Evolutionary conservation across 176 grass and related monocot genomes (phyloP).

Genomic region (Avena insularis): DNA sequence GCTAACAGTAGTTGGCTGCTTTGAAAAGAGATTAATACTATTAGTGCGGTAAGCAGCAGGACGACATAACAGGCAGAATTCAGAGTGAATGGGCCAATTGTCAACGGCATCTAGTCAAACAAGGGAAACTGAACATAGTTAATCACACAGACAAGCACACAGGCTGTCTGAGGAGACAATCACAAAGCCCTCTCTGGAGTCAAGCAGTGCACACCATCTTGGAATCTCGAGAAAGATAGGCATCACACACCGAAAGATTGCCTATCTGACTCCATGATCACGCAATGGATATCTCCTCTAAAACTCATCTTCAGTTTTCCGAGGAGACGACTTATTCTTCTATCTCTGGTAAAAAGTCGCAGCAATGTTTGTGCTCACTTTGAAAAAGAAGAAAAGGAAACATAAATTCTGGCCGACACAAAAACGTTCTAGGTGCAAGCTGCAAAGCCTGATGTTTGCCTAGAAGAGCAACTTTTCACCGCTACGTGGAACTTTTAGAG

Average conservation of each 20-base stretch:
- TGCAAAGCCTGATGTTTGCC: too few relatives aligned
- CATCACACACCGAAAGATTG: neutral
- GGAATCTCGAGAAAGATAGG: constrained; percentile 53
- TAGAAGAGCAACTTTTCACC: too few relatives aligned
- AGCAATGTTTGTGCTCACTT: too few relatives aligned
- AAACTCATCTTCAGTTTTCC: too few relatives aligned
- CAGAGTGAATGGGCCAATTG: neutral
- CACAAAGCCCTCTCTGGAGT: constrained; percentile 26
- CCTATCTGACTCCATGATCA: neutral
- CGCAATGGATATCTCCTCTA: too few relatives aligned
- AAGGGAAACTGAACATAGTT: neutral
- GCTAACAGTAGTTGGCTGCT: neutral
- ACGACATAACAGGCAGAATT: too few relatives aligned
- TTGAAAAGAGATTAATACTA: neutral
- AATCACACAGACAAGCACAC: constrained; percentile 41
- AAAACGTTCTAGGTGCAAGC: too few relatives aligned
- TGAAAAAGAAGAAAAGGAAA: too few relatives aligned
- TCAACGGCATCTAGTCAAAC: constrained; percentile 40
- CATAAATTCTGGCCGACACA: too few relatives aligned
- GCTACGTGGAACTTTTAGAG: too few relatives aligned
- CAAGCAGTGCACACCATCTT: constrained; percentile 44
- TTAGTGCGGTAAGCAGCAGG: neutral
- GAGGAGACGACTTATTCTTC: too few relatives aligned
- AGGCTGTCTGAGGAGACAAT: constrained; percentile 26
- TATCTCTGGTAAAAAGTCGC: too few relatives aligned